Base-by-base conservation (phyloP, 257 asterid genomes). In the Ophiorrhiza pumila region DNA sequence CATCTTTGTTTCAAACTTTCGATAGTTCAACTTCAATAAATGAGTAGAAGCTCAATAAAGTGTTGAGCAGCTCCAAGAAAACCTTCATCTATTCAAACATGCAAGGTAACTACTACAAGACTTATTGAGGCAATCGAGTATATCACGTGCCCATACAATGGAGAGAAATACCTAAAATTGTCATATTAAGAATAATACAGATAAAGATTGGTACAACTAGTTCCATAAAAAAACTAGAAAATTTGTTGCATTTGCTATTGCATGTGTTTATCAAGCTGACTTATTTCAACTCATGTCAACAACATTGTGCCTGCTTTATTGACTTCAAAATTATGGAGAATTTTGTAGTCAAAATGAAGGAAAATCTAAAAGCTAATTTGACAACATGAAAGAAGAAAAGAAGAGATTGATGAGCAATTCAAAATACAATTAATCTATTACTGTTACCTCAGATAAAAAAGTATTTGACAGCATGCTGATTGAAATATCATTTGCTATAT, bases 381-480 rank as follows among this genome's bases (percentile, higher is more conserved):
- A 32, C 41, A 43, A 46, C 0, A 61, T 50, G 31, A 39, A 32
- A 37, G 32, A 41, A 31, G 67, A 25, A 29, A 34, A n/a, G 34
- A 23, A n/a, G 61, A 41, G 49, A 58, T 47, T 39, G 63, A 9
- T 64, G 35, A 73, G 23, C 47, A 52, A 63, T 42, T 49, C 50
- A 72, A 37, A 29, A 20, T 31, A 31, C 4, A 2, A 56, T 29
- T 17, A 17, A n/a, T 20, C 23, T 45, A 20, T n/a, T 58, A 4
- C 11, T 1, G 29, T 53, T 81, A 90, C 96, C 94, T 83, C 78
- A 2, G 79, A 65, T 76, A 85, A 57, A 79, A 79, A 80, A 65
- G 27, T 76, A 68, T 87, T 85, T 59, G 90, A 81, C 39, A 90
- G 82, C 79, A 60, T 37, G 52, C 50, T 62, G 22, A 79, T 73